A percentile compares a stretch with the other conserved stretches of the same genome.
phyloP scores from a whole-genome alignment of 352 stramenopile genomes.

The Phytopythium oedochilum region DNA sequence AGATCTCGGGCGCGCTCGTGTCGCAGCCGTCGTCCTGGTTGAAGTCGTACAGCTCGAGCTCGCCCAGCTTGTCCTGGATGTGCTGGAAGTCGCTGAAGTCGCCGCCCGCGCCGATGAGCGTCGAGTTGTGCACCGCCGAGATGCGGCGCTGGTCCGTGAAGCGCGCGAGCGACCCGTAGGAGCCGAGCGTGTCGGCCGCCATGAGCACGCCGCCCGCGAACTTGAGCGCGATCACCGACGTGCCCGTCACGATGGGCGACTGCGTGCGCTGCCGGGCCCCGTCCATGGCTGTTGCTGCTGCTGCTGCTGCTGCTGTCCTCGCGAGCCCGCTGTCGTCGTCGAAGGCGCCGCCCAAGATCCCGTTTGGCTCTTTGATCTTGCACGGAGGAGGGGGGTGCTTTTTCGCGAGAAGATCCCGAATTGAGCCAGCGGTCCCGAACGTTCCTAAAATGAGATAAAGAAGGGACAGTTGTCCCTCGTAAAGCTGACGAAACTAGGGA shows the following conservation, averaged over 20 bases:
- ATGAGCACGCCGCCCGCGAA: constrained; percentile 97
- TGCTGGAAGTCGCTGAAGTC: constrained; percentile 98
- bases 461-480: not conserved
- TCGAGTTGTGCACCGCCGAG: constrained; percentile 85
- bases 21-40: constrained; percentile 95
- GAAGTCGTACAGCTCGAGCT: constrained; percentile 93
- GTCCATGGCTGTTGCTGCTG: not conserved
- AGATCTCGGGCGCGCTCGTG: constrained; percentile 92
- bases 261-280: constrained; percentile 80
- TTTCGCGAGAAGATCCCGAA: constrained; percentile 3
- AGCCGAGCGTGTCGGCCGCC: constrained; percentile 96
- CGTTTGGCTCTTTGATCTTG: constrained; percentile 13
- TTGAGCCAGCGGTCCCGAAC: not conserved
- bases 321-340: too few species aligned
- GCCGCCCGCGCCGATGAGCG: constrained; percentile 93
- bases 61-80: constrained; percentile 93
- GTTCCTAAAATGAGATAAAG: too few species aligned
- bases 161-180: constrained; percentile 96
- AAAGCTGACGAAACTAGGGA: not conserved
- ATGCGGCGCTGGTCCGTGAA: constrained; percentile 94
- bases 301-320: too few species aligned
- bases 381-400: constrained; percentile 3
- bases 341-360: not conserved
- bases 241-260: constrained; percentile 97
- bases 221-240: constrained; percentile 95